Conservation (phyloP, 176 grass and related monocot species). For the Chrysopogon serrulatus region DNA sequence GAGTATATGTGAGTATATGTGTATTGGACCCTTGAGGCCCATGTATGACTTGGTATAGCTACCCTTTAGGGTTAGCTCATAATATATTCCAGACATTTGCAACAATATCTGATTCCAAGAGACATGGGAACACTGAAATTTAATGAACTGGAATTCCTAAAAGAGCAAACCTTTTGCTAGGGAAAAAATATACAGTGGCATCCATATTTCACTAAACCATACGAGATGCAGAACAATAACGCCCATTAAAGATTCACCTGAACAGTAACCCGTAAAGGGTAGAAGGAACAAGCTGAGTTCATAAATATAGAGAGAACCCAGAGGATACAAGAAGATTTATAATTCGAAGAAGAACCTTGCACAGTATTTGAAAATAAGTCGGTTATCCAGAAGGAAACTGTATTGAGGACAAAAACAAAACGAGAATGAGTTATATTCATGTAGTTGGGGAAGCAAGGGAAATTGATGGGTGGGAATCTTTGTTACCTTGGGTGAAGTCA, state of each 20-base stretch:
- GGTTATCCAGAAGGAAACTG: neutral
- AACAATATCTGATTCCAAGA: neutral
- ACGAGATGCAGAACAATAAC: neutral
- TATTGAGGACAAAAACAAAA: neutral
- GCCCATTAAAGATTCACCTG: too few relatives aligned
- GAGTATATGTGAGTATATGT: too few relatives aligned
- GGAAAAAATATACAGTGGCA: neutral
- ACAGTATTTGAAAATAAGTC: neutral
- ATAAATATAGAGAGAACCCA: neutral
- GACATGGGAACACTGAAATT: neutral
- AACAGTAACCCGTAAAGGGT: neutral
- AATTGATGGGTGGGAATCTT: neutral
- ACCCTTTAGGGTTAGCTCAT: too few relatives aligned
- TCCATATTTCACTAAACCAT: neutral
- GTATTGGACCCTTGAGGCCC: too few relatives aligned
- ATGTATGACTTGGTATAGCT: too few relatives aligned
- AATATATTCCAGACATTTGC: too few relatives aligned
- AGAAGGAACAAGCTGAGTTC: neutral
- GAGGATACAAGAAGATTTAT: neutral
- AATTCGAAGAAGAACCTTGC: neutral
- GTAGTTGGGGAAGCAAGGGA: neutral
- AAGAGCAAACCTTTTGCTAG: neutral
- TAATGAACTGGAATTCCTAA: neutral
- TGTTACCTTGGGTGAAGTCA: constrained; percentile 3
- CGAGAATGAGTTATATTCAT: neutral